phyloP scores from a whole-genome alignment of 2,329 filamentous ascomycete genomes.

The Pseudocercospora pini-densiflorae region DNA sequence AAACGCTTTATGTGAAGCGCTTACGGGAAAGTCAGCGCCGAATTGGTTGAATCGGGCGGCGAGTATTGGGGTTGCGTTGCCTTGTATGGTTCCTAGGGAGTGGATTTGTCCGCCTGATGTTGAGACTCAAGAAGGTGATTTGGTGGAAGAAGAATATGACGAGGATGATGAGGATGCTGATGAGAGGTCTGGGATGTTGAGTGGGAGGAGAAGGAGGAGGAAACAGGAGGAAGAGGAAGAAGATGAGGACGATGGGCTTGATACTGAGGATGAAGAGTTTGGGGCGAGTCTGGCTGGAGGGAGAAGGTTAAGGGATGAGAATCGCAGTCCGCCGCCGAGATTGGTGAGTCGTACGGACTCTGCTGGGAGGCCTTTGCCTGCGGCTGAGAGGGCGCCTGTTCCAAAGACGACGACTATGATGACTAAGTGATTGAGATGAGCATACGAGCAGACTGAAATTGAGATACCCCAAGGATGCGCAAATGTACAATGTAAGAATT shows the following conservation, averaged over 20 bases:
- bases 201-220: slow-evolving; percentile 7
- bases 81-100: slow-evolving; percentile 80
- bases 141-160: slow-evolving; percentile 61
- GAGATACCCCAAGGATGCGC: background rate
- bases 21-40: slow-evolving; percentile 73
- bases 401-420: slow-evolving; percentile 32
- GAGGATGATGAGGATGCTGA: slow-evolving; percentile 59
- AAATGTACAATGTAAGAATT: background rate
- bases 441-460: background rate
- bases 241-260: background rate
- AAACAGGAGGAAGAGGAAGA: slow-evolving; percentile 3
- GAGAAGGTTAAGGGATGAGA: slow-evolving; percentile 28
- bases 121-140: slow-evolving; percentile 71
- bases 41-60: slow-evolving; percentile 82
- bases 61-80: slow-evolving; percentile 78
- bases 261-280: slow-evolving; percentile 16
- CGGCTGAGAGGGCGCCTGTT: slow-evolving; percentile 51
- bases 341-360: slow-evolving; percentile 44
- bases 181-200: slow-evolving; percentile 43
- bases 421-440: slow-evolving; percentile 5
- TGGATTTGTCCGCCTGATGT: slow-evolving; percentile 82
- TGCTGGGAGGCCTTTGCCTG: slow-evolving; percentile 48
- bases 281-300: slow-evolving; percentile 31
- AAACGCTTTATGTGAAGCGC: slow-evolving; percentile 71
- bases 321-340: slow-evolving; percentile 35